A percentile compares a stretch with the other conserved stretches of the same genome.
phyloP scores from a whole-genome alignment of 1,284 basidiomycete genomes.

The Cutaneotrichosporon sp. region DNA sequence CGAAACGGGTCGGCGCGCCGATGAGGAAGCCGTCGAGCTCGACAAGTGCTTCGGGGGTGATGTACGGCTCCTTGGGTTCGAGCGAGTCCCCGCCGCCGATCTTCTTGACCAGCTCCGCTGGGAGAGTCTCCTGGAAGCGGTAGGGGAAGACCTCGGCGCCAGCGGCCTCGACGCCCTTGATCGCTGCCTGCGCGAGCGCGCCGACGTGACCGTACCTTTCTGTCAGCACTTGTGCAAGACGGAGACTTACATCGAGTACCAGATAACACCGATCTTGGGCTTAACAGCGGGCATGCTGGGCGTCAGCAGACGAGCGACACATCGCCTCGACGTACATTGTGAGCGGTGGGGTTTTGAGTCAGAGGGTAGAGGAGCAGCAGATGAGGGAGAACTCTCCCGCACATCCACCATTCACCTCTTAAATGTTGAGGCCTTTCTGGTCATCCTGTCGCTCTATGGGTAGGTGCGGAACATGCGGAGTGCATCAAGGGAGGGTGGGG shows the following conservation, averaged over 20 bases:
- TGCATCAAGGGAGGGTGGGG: no score
- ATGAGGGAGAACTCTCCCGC: no score
- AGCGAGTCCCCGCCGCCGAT: constrained; percentile 60
- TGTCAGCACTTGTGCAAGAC: no score
- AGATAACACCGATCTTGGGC: constrained; percentile 69
- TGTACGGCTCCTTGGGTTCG: constrained; percentile 60
- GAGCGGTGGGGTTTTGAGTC: neutral
- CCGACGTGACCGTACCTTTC: constrained; percentile 64
- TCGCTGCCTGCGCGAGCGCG: constrained; percentile 70
- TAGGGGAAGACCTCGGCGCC: constrained; percentile 69
- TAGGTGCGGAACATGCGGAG: no score
- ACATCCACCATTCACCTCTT: no score
- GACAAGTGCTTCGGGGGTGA: constrained; percentile 61
- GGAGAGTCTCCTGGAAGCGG: constrained; percentile 74
- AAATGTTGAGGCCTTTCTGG: no score
- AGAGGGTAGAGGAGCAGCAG: no score
- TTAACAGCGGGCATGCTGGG: constrained; percentile 6
- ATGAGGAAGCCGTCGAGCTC: constrained; percentile 55
- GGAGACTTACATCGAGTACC: constrained; percentile 62
- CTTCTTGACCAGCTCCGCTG: constrained; percentile 66
- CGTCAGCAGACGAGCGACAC: neutral
- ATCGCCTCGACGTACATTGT: neutral
- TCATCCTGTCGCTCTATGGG: no score
- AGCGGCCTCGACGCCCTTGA: constrained; percentile 62
- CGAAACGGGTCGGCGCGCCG: constrained; percentile 73